Percentiles rank a stretch among this genome's conserved stretches.
phyloP scores from a whole-genome alignment of 2,329 filamentous ascomycete species.

The Trichothecium sympodiale region DNA sequence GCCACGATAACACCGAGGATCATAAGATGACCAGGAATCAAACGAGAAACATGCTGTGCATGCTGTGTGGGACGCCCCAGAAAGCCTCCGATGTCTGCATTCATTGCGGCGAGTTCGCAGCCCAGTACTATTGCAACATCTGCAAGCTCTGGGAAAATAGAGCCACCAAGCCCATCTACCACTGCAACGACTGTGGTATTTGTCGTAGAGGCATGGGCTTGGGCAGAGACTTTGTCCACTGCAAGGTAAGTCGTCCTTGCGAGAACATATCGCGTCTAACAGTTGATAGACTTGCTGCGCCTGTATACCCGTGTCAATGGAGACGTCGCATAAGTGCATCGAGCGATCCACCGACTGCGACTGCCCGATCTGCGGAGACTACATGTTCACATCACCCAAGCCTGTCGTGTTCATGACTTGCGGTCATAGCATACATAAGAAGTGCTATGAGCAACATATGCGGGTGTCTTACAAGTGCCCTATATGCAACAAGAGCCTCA shows the following conservation, averaged over 20 bases:
- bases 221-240: constrained; percentile 96
- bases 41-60: constrained; percentile 94
- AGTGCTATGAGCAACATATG: constrained; percentile 82
- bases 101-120: constrained; percentile 64
- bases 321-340: constrained; percentile 82
- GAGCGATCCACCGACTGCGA: constrained; percentile 90
- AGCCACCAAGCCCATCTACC: constrained; percentile 81
- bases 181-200: constrained; percentile 92
- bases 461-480: constrained; percentile 89
- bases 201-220: constrained; percentile 83
- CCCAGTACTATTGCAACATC: constrained; percentile 84
- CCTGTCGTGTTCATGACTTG: constrained; percentile 91
- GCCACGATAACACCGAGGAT: constrained; percentile 75
- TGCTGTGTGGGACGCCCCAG: constrained; percentile 84
- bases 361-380: constrained; percentile 93
- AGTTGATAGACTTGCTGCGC: constrained; percentile 67
- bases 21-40: constrained; percentile 70
- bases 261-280: neutral
- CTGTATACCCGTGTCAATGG: constrained; percentile 82
- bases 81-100: constrained; percentile 67
- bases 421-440: constrained; percentile 88
- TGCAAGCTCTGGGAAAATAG: constrained; percentile 98
- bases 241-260: constrained; percentile 55
- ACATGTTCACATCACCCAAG: constrained; percentile 85
- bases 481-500: constrained; percentile 90